Evolutionary conservation across 192 early-diverging fungal species (phyloP).

Genomic region (Anaeromyces robustus): DNA sequence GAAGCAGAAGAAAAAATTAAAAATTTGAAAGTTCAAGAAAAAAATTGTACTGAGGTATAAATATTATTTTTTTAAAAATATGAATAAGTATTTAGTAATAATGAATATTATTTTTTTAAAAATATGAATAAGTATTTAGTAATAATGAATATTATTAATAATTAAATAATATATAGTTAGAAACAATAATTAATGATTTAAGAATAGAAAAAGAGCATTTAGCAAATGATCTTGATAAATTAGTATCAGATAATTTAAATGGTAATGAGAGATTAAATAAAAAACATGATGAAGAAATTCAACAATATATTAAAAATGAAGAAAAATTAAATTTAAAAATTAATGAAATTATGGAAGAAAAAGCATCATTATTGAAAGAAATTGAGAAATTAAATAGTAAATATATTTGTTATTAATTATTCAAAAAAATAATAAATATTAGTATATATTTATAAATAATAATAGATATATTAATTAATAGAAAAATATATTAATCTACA

Average conservation of each 20-base stretch:
- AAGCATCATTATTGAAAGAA: not conserved
- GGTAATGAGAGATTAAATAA: not conserved
- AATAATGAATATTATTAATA: no score
- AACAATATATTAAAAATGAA: not conserved
- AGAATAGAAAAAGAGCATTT: not conserved
- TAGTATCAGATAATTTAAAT: not conserved
- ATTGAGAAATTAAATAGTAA: not conserved
- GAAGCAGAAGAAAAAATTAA: not conserved
- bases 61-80: no score
- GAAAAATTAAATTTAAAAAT: not conserved
- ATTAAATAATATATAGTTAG: not conserved
- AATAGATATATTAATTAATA: no score
- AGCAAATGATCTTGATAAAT: not conserved
- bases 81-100: no score
- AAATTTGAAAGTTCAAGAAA: not conserved
- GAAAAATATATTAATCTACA: no score
- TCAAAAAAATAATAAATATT: no score
- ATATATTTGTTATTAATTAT: no score
- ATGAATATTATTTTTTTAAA: no score
- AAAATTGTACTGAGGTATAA: not conserved
- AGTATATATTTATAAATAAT: no score
- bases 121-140: no score
- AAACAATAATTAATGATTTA: not conserved
- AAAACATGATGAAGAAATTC: not conserved
- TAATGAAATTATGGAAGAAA: not conserved